Evolutionary conservation across 2,329 filamentous ascomycete genomes (phyloP).

Genomic region (Allantophomopsis lycopodina): DNA sequence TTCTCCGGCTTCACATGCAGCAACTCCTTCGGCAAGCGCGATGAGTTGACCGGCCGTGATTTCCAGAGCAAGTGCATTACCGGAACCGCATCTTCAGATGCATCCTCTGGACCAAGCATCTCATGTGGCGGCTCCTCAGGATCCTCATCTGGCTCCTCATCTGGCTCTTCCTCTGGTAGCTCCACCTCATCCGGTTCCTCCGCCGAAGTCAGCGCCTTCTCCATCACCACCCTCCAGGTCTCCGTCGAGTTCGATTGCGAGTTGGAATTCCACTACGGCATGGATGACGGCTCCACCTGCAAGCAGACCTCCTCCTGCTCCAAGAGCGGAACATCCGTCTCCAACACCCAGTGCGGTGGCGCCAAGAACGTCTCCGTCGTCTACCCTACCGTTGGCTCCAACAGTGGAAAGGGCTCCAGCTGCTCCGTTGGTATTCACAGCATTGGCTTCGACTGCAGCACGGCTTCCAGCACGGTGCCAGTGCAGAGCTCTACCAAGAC

Average conservation of each 20-base stretch:
- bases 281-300: slow-evolving; percentile 72
- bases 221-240: slow-evolving; percentile 61
- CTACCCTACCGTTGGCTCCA: slow-evolving; percentile 39
- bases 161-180: slow-evolving; percentile 19
- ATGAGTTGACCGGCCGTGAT: slow-evolving; percentile 24
- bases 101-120: slow-evolving; percentile 41
- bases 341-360: slow-evolving; percentile 87
- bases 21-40: slow-evolving; percentile 45
- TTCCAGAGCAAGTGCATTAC: slow-evolving; percentile 46
- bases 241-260: slow-evolving; percentile 63
- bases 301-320: slow-evolving; percentile 63
- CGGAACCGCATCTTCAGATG: slow-evolving; percentile 31
- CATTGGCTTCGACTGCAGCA: slow-evolving; percentile 59
- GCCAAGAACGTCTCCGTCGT: slow-evolving; percentile 68
- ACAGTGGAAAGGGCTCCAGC: slow-evolving; percentile 34
- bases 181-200: slow-evolving; percentile 25
- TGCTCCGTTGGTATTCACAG: slow-evolving; percentile 64
- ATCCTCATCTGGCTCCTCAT: too few species aligned
- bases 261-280: slow-evolving; percentile 75
- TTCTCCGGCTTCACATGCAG: slow-evolving; percentile 64
- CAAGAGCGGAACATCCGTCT: slow-evolving; percentile 51
- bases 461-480: neutral
- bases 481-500: slow-evolving; percentile 3
- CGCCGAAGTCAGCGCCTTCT: slow-evolving; percentile 45
- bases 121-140: slow-evolving; percentile 23